Evolutionary conservation across 805 yeast genomes (phyloP), one percentile per base, ranked within the genome.

Genomic region (Ogataea saltuana): DNA sequence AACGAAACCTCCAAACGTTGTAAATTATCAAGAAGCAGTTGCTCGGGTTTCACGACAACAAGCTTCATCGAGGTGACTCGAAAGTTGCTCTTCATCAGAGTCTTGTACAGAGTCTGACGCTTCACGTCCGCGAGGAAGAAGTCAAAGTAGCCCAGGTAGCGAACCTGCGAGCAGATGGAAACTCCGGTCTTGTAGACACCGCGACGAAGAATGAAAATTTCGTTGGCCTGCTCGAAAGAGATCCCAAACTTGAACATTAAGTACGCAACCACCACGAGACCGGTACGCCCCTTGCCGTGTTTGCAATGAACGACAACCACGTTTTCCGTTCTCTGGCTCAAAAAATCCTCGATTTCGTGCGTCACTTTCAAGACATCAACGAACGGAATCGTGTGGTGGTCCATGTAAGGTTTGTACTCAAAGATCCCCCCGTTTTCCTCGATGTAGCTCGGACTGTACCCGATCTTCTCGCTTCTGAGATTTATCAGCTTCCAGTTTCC

Each of bases 251-350:
- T 59, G 39, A 69, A 71, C 77, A 89, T 82, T 48, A 90, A 61
- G 56, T 80, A 85, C 0, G 89, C 87, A 46, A 86, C 78, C 6
- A 77, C 76, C 1, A 88, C 64, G 1, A 89, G 74, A 0, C 98
- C 97, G 0, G 96, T 83, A 20, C 98, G 69, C 0, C 98, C 98
- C 63, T 88, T 89, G 0, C 98, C 98, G 50, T 87, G 86, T 56
- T 85, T 81, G 60, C 98, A 91, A 59, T 91, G 97, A 6, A 91
- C 61, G 0, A 86, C 89, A 2, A 84, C 80, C 5, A 50, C 57
- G 16, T 49, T 37, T 42, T 75, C 71, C 0, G 63, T 45, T 0
- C 64, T 53, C 16, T 60, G 51, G 1, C 49, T 33, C 19, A 85
- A 55, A 49, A 64, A 83, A 0, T 48, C 50, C 31, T 70, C 63